Conservation (phyloP, 2,329 filamentous ascomycete genomes). For the Nemania sp. region DNA sequence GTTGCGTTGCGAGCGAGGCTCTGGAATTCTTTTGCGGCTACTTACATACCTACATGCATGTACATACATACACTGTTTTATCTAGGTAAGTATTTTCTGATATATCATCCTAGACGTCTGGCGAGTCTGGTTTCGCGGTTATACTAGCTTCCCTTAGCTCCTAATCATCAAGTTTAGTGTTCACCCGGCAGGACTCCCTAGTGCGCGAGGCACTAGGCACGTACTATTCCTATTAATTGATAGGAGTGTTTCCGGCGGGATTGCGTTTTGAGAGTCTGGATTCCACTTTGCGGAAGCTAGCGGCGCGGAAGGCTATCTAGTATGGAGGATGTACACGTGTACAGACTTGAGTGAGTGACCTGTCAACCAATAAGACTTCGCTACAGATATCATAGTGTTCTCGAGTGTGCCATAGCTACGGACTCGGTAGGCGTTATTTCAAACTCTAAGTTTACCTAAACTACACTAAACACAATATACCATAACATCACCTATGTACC, state of each 20-base stretch:
- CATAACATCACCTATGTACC: background rate
- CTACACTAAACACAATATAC: background rate
- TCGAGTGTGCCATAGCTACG: background rate
- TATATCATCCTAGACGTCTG: background rate
- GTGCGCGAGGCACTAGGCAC: background rate
- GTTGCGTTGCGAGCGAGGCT: background rate
- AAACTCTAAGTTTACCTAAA: background rate
- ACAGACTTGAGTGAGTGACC: background rate
- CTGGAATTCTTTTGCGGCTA: background rate
- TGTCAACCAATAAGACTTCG: background rate
- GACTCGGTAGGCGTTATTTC: background rate
- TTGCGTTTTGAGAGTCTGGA: background rate
- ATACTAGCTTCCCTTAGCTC: constrained; percentile 12
- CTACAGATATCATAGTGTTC: background rate
- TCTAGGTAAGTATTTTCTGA: too few relatives aligned
- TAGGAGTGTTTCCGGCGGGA: constrained; percentile 11
- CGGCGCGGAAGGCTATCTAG: background rate
- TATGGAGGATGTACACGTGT: background rate
- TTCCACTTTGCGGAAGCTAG: constrained; percentile 5
- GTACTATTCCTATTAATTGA: constrained; percentile 11
- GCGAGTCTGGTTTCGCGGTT: background rate
- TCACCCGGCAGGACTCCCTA: background rate
- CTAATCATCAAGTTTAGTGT: background rate
- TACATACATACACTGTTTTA: too few relatives aligned
- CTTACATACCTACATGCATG: background rate